Percentiles rank a stretch among this genome's conserved stretches.
These are phyloP conservation scores for Hypoxylon subgilvum DNA, from an alignment of 495 filamentous ascomycete genomes.

Conservation along the genomic window DNA sequence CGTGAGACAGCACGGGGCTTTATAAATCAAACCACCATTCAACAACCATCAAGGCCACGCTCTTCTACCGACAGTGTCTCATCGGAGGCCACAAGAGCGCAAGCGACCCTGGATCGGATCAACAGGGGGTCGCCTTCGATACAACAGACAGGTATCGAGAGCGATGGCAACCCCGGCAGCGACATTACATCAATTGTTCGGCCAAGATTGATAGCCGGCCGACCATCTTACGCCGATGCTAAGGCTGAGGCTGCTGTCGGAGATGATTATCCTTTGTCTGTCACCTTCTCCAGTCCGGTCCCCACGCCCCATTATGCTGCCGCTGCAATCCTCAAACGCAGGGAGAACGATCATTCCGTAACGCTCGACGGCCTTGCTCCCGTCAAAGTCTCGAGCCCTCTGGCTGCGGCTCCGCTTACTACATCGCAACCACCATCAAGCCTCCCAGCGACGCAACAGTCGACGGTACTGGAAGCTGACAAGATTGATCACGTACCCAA, in stretches of 20 bases:
- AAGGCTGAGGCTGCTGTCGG: constrained; percentile 35
- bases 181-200: constrained; percentile 15
- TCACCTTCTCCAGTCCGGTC: constrained; percentile 45
- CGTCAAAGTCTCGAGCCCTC: constrained; percentile 33
- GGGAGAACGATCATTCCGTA: constrained; percentile 40
- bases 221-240: constrained; percentile 43
- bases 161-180: constrained; percentile 3
- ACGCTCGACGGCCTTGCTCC: constrained; percentile 35
- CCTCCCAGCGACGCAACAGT: constrained; percentile 10
- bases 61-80: constrained; percentile 38
- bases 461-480: constrained; percentile 9
- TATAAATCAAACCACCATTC: constrained; percentile 23
- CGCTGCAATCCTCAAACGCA: constrained; percentile 41
- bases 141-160: constrained; percentile 12
- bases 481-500: constrained; percentile 2
- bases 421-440: constrained; percentile 13
- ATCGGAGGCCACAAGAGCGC: constrained; percentile 47
- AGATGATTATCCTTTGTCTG: constrained; percentile 37
- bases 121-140: constrained; percentile 35
- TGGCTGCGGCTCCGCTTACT: constrained; percentile 23
- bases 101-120: constrained; percentile 48
- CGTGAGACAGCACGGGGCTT: constrained; percentile 48
- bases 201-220: constrained; percentile 40
- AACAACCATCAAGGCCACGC: constrained; percentile 17
- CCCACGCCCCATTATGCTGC: constrained; percentile 40